Conservation (phyloP, 1,284 basidiomycete genomes). For the Cryptococcus jaspeensis region DNA sequence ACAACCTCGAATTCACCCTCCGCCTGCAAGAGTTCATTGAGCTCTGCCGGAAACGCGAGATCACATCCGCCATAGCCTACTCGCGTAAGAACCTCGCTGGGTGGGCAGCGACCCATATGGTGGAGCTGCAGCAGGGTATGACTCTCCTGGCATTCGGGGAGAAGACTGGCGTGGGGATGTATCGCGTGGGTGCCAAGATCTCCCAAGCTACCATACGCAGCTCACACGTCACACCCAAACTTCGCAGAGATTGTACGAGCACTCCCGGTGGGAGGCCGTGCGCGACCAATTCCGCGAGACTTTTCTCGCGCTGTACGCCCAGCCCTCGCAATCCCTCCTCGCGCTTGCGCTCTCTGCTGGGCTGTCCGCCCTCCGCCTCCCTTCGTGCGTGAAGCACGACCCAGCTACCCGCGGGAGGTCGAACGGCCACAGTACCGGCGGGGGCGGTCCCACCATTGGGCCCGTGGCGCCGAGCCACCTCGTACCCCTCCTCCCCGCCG, state of each 20-base stretch:
- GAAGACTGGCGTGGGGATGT: slow-evolving; percentile 42
- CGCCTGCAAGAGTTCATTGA: slow-evolving; percentile 96
- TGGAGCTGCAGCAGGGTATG: slow-evolving; percentile 73
- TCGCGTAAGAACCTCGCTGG: slow-evolving; percentile 73
- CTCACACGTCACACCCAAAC: neutral
- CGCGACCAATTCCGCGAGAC: slow-evolving; percentile 75
- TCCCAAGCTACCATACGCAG: neutral
- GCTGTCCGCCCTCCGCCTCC: slow-evolving; percentile 79
- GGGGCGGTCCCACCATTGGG: neutral
- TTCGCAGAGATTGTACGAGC: slow-evolving; percentile 73
- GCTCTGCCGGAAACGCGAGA: slow-evolving; percentile 68
- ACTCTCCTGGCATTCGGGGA: slow-evolving; percentile 69
- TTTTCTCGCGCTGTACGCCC: slow-evolving; percentile 77
- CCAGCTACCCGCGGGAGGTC: neutral
- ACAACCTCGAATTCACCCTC: slow-evolving; percentile 91
- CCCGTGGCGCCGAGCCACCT: neutral
- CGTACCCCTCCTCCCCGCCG: slow-evolving; percentile 34
- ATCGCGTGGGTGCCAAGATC: slow-evolving; percentile 41
- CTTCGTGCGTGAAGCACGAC: slow-evolving; percentile 62
- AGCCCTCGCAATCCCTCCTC: slow-evolving; percentile 81
- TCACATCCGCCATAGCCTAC: slow-evolving; percentile 78
- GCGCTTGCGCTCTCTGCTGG: slow-evolving; percentile 85
- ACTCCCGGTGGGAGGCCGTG: slow-evolving; percentile 69
- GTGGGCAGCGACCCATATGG: slow-evolving; percentile 77
- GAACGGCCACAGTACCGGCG: neutral